Evolutionary conservation across 179 eudicot genomes (phyloP).

Genomic region (Silene vulgaris): DNA sequence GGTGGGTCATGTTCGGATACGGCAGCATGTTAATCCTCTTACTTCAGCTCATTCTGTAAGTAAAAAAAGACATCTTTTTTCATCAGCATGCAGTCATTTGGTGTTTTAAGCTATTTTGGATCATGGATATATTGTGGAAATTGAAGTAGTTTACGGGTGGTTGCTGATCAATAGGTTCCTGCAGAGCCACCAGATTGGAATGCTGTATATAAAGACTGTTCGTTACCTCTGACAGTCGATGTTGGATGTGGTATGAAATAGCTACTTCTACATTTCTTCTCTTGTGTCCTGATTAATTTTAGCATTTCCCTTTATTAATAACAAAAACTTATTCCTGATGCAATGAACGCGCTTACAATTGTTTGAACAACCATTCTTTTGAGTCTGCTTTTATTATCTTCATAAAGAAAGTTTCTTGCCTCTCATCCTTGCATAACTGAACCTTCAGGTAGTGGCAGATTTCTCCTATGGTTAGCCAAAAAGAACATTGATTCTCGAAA

Average conservation of each 20-base stretch:
- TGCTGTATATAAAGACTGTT: constrained; percentile 56
- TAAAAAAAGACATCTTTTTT: not conserved
- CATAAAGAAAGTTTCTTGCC: not conserved
- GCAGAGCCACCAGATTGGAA: constrained; percentile 75
- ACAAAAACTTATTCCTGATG: not conserved
- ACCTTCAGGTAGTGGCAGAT: constrained; percentile 90
- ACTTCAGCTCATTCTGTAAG: constrained; percentile 46
- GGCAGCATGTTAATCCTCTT: constrained; percentile 98
- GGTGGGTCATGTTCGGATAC: constrained; percentile 64
- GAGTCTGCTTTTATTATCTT: not conserved
- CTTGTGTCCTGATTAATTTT: not conserved
- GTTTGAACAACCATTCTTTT: not conserved
- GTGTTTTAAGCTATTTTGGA: not conserved
- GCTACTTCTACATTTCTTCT: not conserved
- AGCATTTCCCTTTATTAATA: not conserved
- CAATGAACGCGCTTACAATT: not conserved
- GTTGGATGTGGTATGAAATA: constrained; percentile 69
- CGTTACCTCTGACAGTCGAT: constrained; percentile 77
- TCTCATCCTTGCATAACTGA: constrained; percentile 14
- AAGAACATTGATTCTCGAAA: constrained; percentile 49
- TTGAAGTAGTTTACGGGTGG: constrained; percentile 11
- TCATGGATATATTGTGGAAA: constrained; percentile 8
- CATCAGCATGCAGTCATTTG: not conserved
- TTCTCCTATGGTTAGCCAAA: constrained; percentile 90
- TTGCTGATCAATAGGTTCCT: constrained; percentile 50